Percentiles rank a stretch among this genome's conserved stretches.
phyloP scores from a whole-genome alignment of 495 filamentous ascomycete species.

The Neurospora sp. region DNA sequence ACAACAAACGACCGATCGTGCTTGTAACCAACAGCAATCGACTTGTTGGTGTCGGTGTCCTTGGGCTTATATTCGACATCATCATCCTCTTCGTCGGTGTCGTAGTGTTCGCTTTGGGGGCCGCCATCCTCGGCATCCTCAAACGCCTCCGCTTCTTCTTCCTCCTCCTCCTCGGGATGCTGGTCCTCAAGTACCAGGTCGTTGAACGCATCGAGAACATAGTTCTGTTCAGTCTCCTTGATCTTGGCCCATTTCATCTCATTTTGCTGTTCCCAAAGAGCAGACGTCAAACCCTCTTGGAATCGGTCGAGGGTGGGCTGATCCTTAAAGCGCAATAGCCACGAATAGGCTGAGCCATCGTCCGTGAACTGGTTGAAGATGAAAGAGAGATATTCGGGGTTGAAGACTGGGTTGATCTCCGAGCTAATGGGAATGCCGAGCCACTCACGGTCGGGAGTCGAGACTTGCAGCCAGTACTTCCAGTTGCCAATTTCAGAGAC shows the following conservation, averaged over 20 bases:
- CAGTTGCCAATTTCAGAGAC: constrained; percentile 83
- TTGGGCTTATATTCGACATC: constrained; percentile 60
- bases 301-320: constrained; percentile 70
- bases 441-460: constrained; percentile 70
- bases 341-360: constrained; percentile 87
- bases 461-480: constrained; percentile 93
- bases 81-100: constrained; percentile 84
- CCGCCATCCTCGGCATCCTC: constrained; percentile 55
- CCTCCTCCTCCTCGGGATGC: constrained; percentile 49
- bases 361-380: constrained; percentile 94
- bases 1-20: constrained; percentile 95
- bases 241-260: constrained; percentile 88
- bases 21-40: constrained; percentile 96
- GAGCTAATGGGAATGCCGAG: constrained; percentile 73
- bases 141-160: constrained; percentile 50
- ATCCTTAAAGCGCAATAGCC: constrained; percentile 88
- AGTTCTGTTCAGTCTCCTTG: constrained; percentile 86
- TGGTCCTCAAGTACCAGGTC: constrained; percentile 87
- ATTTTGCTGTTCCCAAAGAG: constrained; percentile 94
- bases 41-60: constrained; percentile 85
- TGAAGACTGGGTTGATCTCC: constrained; percentile 97
- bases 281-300: constrained; percentile 89
- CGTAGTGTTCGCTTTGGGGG: constrained; percentile 55
- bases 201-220: constrained; percentile 91
- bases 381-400: constrained; percentile 94